Percentiles rank a stretch among this genome's conserved stretches.
Evolutionary conservation across 148 eudicot species (phyloP).

Genomic region (Limonium bicolor): DNA sequence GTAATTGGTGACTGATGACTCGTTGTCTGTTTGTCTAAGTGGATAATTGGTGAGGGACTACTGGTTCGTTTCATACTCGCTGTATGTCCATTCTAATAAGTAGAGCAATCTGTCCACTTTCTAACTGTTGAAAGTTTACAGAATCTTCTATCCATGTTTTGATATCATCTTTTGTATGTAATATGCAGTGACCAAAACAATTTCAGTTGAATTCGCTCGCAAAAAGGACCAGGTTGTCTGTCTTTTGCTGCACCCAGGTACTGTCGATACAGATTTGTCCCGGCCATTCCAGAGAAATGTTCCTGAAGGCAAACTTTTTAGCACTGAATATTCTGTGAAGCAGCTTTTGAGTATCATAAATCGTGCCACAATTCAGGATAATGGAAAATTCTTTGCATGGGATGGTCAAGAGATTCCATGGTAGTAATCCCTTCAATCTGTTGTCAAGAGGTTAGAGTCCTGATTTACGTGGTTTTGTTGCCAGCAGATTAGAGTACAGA

Average conservation of each 20-base stretch:
- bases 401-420: slow-evolving; percentile 96
- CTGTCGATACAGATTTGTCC: slow-evolving; percentile 88
- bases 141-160: no score
- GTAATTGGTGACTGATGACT: no score
- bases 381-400: slow-evolving; percentile 96
- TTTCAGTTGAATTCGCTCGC: slow-evolving; percentile 68
- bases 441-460: no score
- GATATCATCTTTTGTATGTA: no score
- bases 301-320: slow-evolving; percentile 73
- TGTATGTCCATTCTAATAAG: no score
- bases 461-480: no score
- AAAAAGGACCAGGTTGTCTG: slow-evolving; percentile 76
- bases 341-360: slow-evolving; percentile 67
- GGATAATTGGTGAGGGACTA: no score
- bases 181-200: slow-evolving; percentile 69
- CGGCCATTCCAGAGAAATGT: slow-evolving; percentile 81
- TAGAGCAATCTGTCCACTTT: no score
- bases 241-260: slow-evolving; percentile 83
- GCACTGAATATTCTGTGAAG: slow-evolving; percentile 65
- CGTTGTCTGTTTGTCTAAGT: no score
- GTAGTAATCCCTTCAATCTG: slow-evolving; percentile 13
- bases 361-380: slow-evolving; percentile 44
- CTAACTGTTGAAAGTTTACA: no score
- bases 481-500: no score
- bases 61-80: no score